Evolutionary conservation across 1,284 basidiomycete genomes (phyloP).

Genomic region (Schizopora paradoxa): DNA sequence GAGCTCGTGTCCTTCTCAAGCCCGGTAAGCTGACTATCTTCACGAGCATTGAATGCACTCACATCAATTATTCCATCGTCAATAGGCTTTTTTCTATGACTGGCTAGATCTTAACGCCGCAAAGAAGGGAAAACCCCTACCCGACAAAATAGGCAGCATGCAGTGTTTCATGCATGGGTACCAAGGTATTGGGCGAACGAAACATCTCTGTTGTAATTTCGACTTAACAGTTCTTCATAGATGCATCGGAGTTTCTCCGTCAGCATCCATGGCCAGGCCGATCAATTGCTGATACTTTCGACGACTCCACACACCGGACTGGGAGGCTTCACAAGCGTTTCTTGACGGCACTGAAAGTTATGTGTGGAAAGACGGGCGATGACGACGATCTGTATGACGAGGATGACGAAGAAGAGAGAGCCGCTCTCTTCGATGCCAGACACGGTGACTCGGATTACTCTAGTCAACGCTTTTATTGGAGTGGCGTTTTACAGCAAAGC

Average conservation of each 20-base stretch:
- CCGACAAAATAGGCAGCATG: slow-evolving; percentile 86
- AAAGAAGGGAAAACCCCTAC: slow-evolving; percentile 75
- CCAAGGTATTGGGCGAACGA: slow-evolving; percentile 43
- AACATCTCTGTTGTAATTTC: neutral
- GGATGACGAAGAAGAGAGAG: slow-evolving; percentile 58
- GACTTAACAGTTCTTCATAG: slow-evolving; percentile 34
- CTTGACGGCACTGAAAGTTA: slow-evolving; percentile 59
- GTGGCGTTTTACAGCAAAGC: slow-evolving; percentile 63
- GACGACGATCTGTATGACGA: slow-evolving; percentile 64
- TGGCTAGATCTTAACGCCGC: slow-evolving; percentile 77
- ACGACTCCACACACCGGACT: slow-evolving; percentile 71
- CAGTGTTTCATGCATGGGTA: slow-evolving; percentile 86
- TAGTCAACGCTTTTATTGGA: slow-evolving; percentile 76
- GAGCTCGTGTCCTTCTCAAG: slow-evolving; percentile 80
- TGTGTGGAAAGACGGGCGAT: slow-evolving; percentile 76
- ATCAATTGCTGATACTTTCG: slow-evolving; percentile 76
- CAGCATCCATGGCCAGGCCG: slow-evolving; percentile 87
- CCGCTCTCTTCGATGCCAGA: slow-evolving; percentile 55
- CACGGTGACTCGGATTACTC: slow-evolving; percentile 49
- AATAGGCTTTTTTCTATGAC: slow-evolving; percentile 82
- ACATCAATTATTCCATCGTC: slow-evolving; percentile 12
- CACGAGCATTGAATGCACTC: slow-evolving; percentile 2
- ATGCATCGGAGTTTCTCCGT: slow-evolving; percentile 82
- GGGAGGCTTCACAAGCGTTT: slow-evolving; percentile 60
- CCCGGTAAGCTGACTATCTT: slow-evolving; percentile 42